Evolutionary conservation across 2,329 filamentous ascomycete genomes (phyloP).

Genomic region (Lasiodiplodia sp.): DNA sequence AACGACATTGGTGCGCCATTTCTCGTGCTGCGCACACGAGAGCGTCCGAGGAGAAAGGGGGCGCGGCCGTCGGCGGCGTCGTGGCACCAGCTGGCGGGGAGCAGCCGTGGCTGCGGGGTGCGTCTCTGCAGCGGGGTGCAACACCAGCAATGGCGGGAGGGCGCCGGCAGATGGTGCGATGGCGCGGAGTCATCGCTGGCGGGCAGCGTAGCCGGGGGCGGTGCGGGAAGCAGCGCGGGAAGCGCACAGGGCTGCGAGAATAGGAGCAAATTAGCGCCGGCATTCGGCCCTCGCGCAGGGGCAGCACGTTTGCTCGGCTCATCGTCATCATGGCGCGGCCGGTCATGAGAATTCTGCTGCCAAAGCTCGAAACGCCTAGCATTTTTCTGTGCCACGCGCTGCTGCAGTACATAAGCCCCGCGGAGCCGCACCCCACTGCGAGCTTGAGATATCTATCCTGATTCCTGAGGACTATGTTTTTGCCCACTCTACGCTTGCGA

Average conservation of each 20-base stretch:
- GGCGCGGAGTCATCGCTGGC: conserved; percentile 23
- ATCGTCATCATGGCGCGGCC: conserved; percentile 25
- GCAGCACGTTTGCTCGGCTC: conserved; percentile 13
- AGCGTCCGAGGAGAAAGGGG: neutral
- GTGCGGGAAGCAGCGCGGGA: conserved; percentile 22
- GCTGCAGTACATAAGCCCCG: conserved; percentile 23
- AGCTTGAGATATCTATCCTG: neutral
- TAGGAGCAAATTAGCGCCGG: conserved; percentile 26
- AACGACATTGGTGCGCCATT: neutral
- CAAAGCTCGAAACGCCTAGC: conserved; percentile 12
- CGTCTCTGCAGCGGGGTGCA: neutral
- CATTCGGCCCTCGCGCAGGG: conserved; percentile 24
- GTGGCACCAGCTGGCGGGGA: neutral
- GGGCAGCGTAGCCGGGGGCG: conserved; percentile 14
- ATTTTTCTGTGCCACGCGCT: conserved; percentile 22
- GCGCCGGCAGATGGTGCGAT: conserved; percentile 16
- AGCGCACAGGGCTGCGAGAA: conserved; percentile 20
- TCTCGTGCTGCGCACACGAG: neutral
- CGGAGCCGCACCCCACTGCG: conserved; percentile 18
- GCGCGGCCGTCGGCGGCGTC: too few species aligned
- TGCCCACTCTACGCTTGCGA: conserved; percentile 16
- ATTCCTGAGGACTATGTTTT: conserved; percentile 27
- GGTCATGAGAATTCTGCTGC: conserved; percentile 25
- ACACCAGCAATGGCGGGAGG: conserved; percentile 5
- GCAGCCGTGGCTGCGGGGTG: neutral